Evolutionary conservation across 768 basidiomycete species (phyloP).

Genomic region (Naganishia randhawae): DNA sequence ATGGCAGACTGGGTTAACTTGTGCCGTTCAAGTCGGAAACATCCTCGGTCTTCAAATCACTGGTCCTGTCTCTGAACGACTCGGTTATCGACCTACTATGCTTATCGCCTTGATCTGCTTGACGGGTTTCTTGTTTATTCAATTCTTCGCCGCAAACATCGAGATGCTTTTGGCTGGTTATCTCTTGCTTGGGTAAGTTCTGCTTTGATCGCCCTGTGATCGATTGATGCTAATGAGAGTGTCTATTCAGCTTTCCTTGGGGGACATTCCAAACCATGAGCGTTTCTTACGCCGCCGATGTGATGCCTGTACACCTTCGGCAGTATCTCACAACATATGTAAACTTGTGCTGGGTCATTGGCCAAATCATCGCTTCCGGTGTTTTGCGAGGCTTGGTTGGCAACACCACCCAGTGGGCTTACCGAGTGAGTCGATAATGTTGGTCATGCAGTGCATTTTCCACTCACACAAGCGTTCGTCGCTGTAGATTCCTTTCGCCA

Average conservation of each 20-base stretch:
- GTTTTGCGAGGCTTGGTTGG: conserved; percentile 37
- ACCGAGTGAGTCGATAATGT: conserved; percentile 24
- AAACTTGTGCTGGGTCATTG: conserved; percentile 36
- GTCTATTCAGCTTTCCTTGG: conserved; percentile 14
- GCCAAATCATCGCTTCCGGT: conserved; percentile 33
- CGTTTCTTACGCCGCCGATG: conserved; percentile 49
- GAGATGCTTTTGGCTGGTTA: conserved; percentile 28
- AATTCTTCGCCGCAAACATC: conserved; percentile 33
- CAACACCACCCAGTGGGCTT: conserved; percentile 38
- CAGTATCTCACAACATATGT: conserved; percentile 40
- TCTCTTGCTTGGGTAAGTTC: conserved; percentile 29
- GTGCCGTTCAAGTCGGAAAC: conserved; percentile 43
- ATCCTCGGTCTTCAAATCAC: conserved; percentile 46
- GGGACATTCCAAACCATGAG: conserved; percentile 47
- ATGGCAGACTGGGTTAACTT: conserved; percentile 50
- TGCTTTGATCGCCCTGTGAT: too few relatives aligned
- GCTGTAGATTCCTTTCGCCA: conserved; percentile 35
- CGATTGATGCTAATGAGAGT: too few relatives aligned
- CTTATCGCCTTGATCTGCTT: conserved; percentile 33
- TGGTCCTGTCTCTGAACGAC: conserved; percentile 32
- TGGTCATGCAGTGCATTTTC: too few relatives aligned
- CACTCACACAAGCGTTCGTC: neutral
- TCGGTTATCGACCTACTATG: conserved; percentile 35
- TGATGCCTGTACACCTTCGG: conserved; percentile 41
- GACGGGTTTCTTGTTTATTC: conserved; percentile 35